These are phyloP conservation scores for Taxawa tesnikishii DNA, from an alignment of 2,329 filamentous ascomycete species.

Conservation along the genomic window DNA sequence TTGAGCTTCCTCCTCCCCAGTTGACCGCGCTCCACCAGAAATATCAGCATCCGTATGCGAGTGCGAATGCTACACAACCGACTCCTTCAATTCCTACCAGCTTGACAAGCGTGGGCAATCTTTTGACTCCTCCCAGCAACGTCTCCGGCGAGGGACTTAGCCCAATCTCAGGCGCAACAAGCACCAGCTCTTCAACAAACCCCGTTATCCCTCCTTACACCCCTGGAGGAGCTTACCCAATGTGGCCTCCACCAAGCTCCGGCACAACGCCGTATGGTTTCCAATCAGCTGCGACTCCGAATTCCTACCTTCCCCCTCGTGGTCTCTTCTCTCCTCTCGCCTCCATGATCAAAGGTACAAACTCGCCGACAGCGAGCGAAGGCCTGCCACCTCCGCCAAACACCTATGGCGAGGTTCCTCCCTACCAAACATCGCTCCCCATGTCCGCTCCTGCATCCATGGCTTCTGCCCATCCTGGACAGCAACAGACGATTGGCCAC, in stretches of 20 bases:
- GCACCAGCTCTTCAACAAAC: slow-evolving; percentile 47
- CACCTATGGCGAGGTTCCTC: slow-evolving; percentile 52
- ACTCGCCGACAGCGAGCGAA: slow-evolving; percentile 50
- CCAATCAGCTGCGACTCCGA: slow-evolving; percentile 32
- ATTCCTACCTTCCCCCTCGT: slow-evolving; percentile 34
- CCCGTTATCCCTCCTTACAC: slow-evolving; percentile 46
- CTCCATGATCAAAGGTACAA: slow-evolving; percentile 39
- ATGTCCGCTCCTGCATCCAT: slow-evolving; percentile 41
- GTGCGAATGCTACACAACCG: slow-evolving; percentile 29
- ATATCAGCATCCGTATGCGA: slow-evolving; percentile 28
- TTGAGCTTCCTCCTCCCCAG: slow-evolving; percentile 55
- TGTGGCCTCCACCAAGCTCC: slow-evolving; percentile 40
- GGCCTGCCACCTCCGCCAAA: slow-evolving; percentile 55
- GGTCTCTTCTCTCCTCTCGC: slow-evolving; percentile 47
- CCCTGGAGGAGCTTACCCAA: slow-evolving; percentile 49
- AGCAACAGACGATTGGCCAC: slow-evolving; percentile 31
- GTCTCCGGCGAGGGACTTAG: slow-evolving; percentile 49
- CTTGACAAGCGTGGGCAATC: slow-evolving; percentile 44
- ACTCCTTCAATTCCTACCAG: slow-evolving; percentile 31
- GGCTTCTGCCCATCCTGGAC: slow-evolving; percentile 28
- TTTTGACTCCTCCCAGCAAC: slow-evolving; percentile 51
- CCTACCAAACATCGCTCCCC: slow-evolving; percentile 46
- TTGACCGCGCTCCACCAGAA: slow-evolving; percentile 38
- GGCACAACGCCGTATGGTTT: slow-evolving; percentile 46
- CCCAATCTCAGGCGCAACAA: slow-evolving; percentile 46